Conservation (phyloP, 139 green algal species). For the Picochlorum sp. region DNA sequence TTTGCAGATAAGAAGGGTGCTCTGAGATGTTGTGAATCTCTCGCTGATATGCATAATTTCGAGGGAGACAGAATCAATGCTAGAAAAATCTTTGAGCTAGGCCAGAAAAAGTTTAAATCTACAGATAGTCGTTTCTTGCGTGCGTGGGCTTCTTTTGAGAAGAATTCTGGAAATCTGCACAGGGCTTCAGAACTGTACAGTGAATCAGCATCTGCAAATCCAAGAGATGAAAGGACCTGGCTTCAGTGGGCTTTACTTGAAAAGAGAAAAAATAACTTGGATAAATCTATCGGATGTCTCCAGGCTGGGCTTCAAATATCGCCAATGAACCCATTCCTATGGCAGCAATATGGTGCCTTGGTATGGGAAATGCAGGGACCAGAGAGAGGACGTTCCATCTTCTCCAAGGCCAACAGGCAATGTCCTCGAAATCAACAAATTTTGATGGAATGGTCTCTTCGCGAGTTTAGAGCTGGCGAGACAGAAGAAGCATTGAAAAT, state of each 20-base stretch:
- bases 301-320: conserved; percentile 22
- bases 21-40: conserved; percentile 42
- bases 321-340: conserved; percentile 55
- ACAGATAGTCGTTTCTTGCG: conserved; percentile 32
- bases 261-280: conserved; percentile 24
- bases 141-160: conserved; percentile 55
- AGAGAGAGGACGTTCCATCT: conserved; percentile 21
- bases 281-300: conserved; percentile 39
- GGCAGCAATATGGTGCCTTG: conserved; percentile 29
- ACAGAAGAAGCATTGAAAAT: conserved; percentile 21
- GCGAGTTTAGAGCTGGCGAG: conserved; percentile 34
- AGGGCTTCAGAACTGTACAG: conserved; percentile 20
- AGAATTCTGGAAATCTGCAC: conserved; percentile 35
- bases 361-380: conserved; percentile 12
- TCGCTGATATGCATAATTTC: conserved; percentile 49
- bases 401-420: conserved; percentile 22
- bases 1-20: too few relatives aligned
- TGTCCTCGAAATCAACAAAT: conserved; percentile 48
- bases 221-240: conserved; percentile 51
- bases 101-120: background rate
- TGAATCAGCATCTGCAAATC: background rate
- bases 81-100: conserved; percentile 12
- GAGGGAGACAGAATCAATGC: conserved; percentile 21
- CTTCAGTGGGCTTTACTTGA: conserved; percentile 60
- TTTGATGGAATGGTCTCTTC: conserved; percentile 64